Evolutionary conservation across 305 asterid genomes (phyloP), one percentile per base, ranked within the genome.

Genomic region (Ilex paraguariensis): DNA sequence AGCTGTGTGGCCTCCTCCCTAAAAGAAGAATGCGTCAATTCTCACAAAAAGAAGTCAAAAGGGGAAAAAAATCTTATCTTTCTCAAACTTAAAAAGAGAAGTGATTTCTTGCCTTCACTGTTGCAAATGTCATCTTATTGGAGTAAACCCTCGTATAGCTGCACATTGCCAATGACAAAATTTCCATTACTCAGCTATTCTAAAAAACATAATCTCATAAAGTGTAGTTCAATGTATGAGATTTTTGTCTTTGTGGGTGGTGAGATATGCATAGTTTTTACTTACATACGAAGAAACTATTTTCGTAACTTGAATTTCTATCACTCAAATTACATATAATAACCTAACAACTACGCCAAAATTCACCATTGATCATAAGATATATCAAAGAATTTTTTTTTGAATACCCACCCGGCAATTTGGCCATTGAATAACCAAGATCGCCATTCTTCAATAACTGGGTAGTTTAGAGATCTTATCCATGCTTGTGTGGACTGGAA

Each of bases 121-220:
- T 68, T 52, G 73, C 68, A 62, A 55, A 68, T 55, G 73, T 68
- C 63, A 68, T 68, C 17, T 55, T 4, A 52, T 68, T 68, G 13
- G 60, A 17, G 51, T 46, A 62, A 46, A 53, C 15, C 36, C 63
- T 49, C 3, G 73, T 62, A 33, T 55, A 68, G 21, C 68, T 68
- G 50, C 59, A 31, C 1, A 13, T 39, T 7, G 7, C 0, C 4
- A 17, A 52, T n/a, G n/a, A 10, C 6, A 52, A 52, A 14, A 14
- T 7, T 9, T 6, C 1, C 12, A 6, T 0, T 7, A 42, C 48
- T 42, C 12, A 42, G 48, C 52, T 1, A 10, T 46, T 46, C 1
- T 8, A 13, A 46, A 9, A 46, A 46, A 1, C 52, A 46, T 2
- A 46, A 46, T 13, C 7, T 5, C 52, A 46, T 5, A 46, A 46